These are phyloP conservation scores for Globisporangium heterothallicum DNA, from an alignment of 352 stramenopile genomes.

Conservation along the genomic window DNA sequence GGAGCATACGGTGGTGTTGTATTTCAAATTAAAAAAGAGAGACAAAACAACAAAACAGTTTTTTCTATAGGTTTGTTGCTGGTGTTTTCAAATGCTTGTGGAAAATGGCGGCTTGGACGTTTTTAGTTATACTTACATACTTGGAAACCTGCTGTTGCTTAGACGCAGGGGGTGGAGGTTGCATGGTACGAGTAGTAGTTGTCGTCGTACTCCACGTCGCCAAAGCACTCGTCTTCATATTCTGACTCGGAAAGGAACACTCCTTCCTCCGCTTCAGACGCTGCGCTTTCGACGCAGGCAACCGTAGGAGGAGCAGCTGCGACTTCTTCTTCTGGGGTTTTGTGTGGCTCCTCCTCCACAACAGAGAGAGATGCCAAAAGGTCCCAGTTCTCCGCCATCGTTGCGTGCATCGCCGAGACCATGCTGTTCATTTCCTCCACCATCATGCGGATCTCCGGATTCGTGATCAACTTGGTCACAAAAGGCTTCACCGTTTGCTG, in stretches of 20 bases:
- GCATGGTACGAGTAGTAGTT: conserved; percentile 15
- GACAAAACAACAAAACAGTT: conserved; percentile 1
- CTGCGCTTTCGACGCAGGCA: background rate
- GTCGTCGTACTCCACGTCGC: conserved; percentile 14
- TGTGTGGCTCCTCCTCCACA: background rate
- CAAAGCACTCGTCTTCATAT: conserved; percentile 10
- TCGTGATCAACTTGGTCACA: conserved; percentile 7
- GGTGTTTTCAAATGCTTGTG: too few relatives aligned
- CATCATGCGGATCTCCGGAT: conserved; percentile 14
- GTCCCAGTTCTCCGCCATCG: conserved; percentile 13
- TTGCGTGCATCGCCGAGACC: conserved; percentile 6
- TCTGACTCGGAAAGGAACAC: conserved; percentile 5
- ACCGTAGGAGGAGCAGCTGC: background rate
- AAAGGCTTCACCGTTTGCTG: conserved; percentile 3
- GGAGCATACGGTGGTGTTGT: background rate
- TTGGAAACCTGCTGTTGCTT: conserved; percentile 1
- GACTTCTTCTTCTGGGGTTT: background rate
- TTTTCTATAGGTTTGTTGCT: too few relatives aligned
- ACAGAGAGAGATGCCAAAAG: conserved; percentile 12
- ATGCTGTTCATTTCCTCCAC: conserved; percentile 16
- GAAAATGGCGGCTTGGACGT: too few relatives aligned
- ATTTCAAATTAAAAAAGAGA: conserved; percentile 4
- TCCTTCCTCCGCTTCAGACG: too few relatives aligned
- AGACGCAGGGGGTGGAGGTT: conserved; percentile 14
- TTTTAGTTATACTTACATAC: background rate